Evolutionary conservation across 306 rosid genomes (phyloP), one percentile per base, ranked within the genome.

Genomic region (Castanea sativa): DNA sequence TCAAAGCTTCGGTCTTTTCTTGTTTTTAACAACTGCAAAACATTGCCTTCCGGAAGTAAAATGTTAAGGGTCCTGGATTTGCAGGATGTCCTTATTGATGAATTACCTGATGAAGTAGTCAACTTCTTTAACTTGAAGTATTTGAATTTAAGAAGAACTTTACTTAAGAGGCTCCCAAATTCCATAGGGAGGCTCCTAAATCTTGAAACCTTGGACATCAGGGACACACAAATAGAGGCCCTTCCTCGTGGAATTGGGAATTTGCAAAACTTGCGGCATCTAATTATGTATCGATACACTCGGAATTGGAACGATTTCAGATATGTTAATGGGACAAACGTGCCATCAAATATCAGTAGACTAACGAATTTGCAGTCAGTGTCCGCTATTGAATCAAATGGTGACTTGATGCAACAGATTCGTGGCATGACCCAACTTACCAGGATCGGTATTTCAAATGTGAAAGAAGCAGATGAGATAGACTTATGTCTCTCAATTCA

Each of bases 351-450:
- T 6, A 38, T 38, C 2, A 1, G 10, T 38, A 38, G 43, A 7
- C 9, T 76, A 16, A 61, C 33, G 53, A 61, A 61, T 6, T 72
- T 81, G 56, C 63, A 81, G 2, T 19, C 2, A 0, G 10, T 38
- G 10, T 1, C 43, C 0, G 41, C 0, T 43, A 15, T 78, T 45
- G 30, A 69, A 59, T 12, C 32, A 78, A 29, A 57, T 0, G 71
- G 53, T 3, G 38, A 74, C 53, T 29, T 74, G 11, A 43, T 67
- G 5, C 55, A 19, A 74, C 58, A 65, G 13, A 4, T 80, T 1
- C 30, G 79, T 10, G 20, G 13, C 55, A 53, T 74, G 79, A 80
- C 79, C 19, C 67, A 74, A 15, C 75, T 80, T 27, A 65, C 45
- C 4, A 55, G 3, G 49, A 16, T 80, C 35, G 74, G 69, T 18